A percentile compares a stretch with the other conserved stretches of the same genome.
Evolutionary conservation across 768 basidiomycete genomes (phyloP).

Genomic region (Ephemerocybe angulata): DNA sequence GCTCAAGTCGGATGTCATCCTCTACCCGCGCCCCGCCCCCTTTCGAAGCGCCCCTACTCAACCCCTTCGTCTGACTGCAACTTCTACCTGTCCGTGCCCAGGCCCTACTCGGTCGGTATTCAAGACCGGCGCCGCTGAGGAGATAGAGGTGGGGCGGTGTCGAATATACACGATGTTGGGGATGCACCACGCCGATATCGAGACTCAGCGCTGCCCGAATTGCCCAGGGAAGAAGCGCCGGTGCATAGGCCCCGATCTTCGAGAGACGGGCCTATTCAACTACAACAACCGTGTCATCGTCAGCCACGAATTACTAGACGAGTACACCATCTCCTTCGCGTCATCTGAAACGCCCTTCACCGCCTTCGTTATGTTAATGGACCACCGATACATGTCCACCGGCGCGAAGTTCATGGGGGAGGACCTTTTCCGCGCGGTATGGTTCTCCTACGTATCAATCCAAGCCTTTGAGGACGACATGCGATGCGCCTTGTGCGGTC

Average conservation of each 20-base stretch:
- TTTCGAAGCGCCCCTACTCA: background rate
- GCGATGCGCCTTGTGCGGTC: slow-evolving; percentile 24
- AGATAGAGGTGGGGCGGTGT: background rate
- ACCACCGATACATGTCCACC: slow-evolving; percentile 17
- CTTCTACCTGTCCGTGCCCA: slow-evolving; percentile 11
- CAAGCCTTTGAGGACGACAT: slow-evolving; percentile 21
- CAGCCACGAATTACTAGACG: slow-evolving; percentile 31
- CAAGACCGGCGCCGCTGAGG: background rate
- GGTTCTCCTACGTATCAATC: slow-evolving; percentile 31
- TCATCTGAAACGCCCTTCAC: slow-evolving; percentile 34
- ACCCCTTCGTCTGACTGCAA: slow-evolving; percentile 2
- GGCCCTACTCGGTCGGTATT: background rate
- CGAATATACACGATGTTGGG: slow-evolving; percentile 12
- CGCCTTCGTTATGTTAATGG: background rate
- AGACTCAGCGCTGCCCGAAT: slow-evolving; percentile 14
- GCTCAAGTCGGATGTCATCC: slow-evolving; percentile 9
- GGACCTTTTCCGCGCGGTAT: slow-evolving; percentile 26
- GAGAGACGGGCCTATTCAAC: slow-evolving; percentile 29
- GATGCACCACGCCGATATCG: slow-evolving; percentile 3
- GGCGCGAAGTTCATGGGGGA: slow-evolving; percentile 21
- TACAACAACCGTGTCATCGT: slow-evolving; percentile 13
- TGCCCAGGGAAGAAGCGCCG: slow-evolving; percentile 10
- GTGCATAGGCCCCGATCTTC: slow-evolving; percentile 29
- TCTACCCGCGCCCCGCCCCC: background rate
- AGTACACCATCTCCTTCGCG: slow-evolving; percentile 29